Evolutionary conservation across 1,284 basidiomycete species (phyloP), one percentile per base, ranked within the genome.

Genomic region (Trichosporon sp.): DNA sequence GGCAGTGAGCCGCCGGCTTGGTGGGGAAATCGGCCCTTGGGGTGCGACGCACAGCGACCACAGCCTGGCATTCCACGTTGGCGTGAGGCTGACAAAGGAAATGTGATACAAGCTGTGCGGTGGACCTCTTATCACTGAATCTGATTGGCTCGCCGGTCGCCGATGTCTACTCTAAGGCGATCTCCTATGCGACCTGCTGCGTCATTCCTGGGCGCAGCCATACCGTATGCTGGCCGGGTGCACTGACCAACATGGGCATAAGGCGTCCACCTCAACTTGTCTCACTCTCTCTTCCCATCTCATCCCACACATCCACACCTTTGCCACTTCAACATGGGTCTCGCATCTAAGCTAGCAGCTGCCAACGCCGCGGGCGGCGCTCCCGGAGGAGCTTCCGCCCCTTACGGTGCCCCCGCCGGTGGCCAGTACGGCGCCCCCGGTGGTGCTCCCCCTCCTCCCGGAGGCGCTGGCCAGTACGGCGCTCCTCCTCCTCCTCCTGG

Each of bases 281-380:
- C 63, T 51, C 68, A 38, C 31, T 40, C 31, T 26, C 65, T 64
- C 68, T 11, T 71, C 61, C 64, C 35, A 56, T 43, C 19, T 59
- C 40, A 54, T 61, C 70, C 65, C 54, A 32, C 43, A 56, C 70
- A 69, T 65, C 59, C 71, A 72, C 48, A 66, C 63, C 51, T 21
- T 40, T 56, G 12, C 51, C 38, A 66, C 32, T 32, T 8, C 46
- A 37, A 63, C 51, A 74, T 74, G 73, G 73, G 73, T 43, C 73
- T 74, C 70, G 73, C 73, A 35, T 74, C 73, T 14, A 74, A 74
- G 40, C 73, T 74, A 37, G 73, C 73, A 46, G 70, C 73, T 1
- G 21, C 73, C 1, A 70, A 74, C 46, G 68, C 31, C 1, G 68
- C 65, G 8, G 67, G 32, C 31, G 70, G 61, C 11, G 69, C 54